Conservation (phyloP, 495 filamentous ascomycete species). For the Bathelium albidoporum region DNA sequence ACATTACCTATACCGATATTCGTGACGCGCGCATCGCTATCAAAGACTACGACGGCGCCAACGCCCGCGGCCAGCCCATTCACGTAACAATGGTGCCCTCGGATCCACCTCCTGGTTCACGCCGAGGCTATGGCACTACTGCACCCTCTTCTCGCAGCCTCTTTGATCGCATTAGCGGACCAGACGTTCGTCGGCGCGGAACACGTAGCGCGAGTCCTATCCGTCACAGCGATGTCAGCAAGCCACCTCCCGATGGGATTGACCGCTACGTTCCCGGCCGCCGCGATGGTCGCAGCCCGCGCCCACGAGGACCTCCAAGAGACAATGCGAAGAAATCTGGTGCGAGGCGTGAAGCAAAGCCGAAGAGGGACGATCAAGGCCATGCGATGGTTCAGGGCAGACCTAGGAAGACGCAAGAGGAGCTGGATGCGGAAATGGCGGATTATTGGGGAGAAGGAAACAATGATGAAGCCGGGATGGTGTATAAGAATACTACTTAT, state of each 20-base stretch:
- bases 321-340: constrained; percentile 42
- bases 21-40: constrained; percentile 66
- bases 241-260: constrained; percentile 58
- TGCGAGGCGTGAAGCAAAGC: constrained; percentile 22
- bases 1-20: constrained; percentile 63
- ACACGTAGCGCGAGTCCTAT: constrained; percentile 38
- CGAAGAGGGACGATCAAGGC: constrained; percentile 20
- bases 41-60: constrained; percentile 76
- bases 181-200: constrained; percentile 28
- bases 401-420: constrained; percentile 80
- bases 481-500: neutral
- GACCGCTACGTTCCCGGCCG: constrained; percentile 76
- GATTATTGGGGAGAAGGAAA: constrained; percentile 61
- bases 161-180: constrained; percentile 60
- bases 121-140: constrained; percentile 51
- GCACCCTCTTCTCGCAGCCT: constrained; percentile 47
- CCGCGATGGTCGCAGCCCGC: constrained; percentile 40
- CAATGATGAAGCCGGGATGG: neutral
- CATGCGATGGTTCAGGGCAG: constrained; percentile 40
- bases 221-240: constrained; percentile 53
- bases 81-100: constrained; percentile 57
- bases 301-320: constrained; percentile 32
- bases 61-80: constrained; percentile 84
- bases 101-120: constrained; percentile 31
- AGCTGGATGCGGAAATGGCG: constrained; percentile 91